Conservation (phyloP, 2,329 filamentous ascomycete species). For the Aspergillus sp. region DNA sequence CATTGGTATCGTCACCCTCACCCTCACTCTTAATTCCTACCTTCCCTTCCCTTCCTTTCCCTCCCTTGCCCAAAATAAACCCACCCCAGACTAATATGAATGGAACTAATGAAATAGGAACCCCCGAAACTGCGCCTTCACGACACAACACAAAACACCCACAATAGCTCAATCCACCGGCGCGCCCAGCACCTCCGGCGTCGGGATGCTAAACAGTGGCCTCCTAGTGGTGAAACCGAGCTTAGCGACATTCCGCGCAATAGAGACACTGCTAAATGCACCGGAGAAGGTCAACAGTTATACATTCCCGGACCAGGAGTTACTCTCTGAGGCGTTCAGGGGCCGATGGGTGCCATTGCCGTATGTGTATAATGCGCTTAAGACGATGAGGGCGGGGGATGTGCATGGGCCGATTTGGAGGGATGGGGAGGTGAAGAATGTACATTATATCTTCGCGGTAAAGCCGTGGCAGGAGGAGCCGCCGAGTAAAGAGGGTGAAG, state of each 20-base stretch:
- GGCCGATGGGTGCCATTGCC: constrained; percentile 50
- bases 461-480: constrained; percentile 62
- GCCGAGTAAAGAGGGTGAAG: not conserved
- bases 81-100: too few relatives aligned
- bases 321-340: constrained; percentile 4
- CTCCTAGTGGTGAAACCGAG: constrained; percentile 62
- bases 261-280: constrained; percentile 34
- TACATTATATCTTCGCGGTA: constrained; percentile 62
- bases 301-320: constrained; percentile 9
- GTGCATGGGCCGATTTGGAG: constrained; percentile 61
- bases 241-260: constrained; percentile 52
- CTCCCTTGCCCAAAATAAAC: not conserved
- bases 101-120: constrained; percentile 22
- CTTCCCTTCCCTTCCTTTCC: not conserved
- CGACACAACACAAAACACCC: constrained; percentile 51
- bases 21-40: not conserved
- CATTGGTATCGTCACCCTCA: constrained; percentile 55
- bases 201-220: constrained; percentile 61
- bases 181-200: constrained; percentile 50
- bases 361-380: constrained; percentile 63
- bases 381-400: constrained; percentile 54
- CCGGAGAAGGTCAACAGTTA: constrained; percentile 30
- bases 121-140: constrained; percentile 62
- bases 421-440: constrained; percentile 61
- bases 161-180: constrained; percentile 37